A percentile compares a stretch with the other conserved stretches of the same genome.
Evolutionary conservation across 106 monocot genomes (phyloP).

Genomic region (Dendrobium huoshanense): DNA sequence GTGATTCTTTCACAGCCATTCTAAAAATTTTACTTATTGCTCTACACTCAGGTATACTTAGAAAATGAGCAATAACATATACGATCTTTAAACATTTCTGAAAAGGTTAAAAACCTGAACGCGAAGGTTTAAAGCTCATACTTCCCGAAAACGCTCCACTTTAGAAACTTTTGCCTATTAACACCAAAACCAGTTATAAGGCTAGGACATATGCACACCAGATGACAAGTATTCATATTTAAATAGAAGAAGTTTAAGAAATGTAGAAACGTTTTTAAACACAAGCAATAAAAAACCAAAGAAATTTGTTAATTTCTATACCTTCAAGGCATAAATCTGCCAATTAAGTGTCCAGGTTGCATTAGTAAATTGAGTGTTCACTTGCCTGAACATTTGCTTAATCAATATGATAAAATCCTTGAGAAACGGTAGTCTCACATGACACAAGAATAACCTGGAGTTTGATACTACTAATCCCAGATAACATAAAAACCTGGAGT

Average conservation of each 20-base stretch:
- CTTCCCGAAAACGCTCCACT: conserved; percentile 89
- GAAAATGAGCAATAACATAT: background rate
- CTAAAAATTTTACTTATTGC: no score
- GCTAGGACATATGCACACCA: background rate
- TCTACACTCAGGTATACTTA: no score
- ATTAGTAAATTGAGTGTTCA: conserved; percentile 89
- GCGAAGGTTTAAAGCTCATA: conserved; percentile 76
- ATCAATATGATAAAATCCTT: background rate
- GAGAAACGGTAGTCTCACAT: background rate
- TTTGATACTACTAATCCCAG: background rate
- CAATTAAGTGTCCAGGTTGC: no score
- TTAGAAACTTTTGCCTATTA: conserved; percentile 74
- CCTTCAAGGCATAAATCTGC: conserved; percentile 99
- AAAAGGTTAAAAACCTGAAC: conserved; percentile 46
- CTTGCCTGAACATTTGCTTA: conserved; percentile 59
- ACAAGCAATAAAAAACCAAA: background rate
- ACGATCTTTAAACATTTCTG: background rate
- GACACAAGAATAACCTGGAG: background rate
- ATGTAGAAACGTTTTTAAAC: background rate
- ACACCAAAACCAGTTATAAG: background rate
- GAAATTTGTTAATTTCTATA: conserved; percentile 10
- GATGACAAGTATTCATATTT: background rate
- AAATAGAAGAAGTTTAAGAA: background rate
- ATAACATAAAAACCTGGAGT: background rate
- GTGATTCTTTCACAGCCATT: no score